Base-by-base conservation (phyloP, 2,329 filamentous ascomycete species). In the Seiridium cupressi region DNA sequence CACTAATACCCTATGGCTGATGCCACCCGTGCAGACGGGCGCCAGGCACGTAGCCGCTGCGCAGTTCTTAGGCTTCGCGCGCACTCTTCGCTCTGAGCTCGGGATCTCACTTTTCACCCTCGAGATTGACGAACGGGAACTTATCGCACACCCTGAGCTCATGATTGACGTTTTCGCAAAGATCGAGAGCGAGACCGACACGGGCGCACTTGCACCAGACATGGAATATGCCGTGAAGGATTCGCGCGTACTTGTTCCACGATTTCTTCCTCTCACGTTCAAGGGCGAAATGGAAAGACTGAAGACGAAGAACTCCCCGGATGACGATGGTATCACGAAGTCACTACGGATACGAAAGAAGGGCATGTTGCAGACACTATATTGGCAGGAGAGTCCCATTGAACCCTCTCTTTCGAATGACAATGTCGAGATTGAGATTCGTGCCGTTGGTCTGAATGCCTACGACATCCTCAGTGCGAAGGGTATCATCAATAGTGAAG, bases 381-480 rank as follows among this genome's bases (percentile, higher is more conserved):
- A 44, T 44, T 44, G 42, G 42, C 42, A 44, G 18, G 42, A 44
- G 18, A 26, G 18, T 26, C 1, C 18, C 18, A 26, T 26, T 26
- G 18, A 26, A 26, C 18, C 18, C 18, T 26, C 18, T 26, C 18
- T 26, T 26, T 26, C 18, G 18, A 26, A 26, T 26, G 18, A 26
- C 18, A 26, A 26, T 26, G 18, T 26, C 18, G 61, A 63, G 26
- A 32, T 65, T 44, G 61, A 67, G 38, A 60, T 63, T 5, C 58
- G 60, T 18, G 60, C 63, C 32, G 64, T 58, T 3, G 64, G 65
- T 3, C 44, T 66, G 32, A 67, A 64, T 34, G 64, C 63, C 32
- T 61, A 64, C 38, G 65, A 66, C 47, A 60, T 65, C 34, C 18
- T 62, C 3, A 61, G 62, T n/a, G 64, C 58, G 7, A 57, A 63